Evolutionary conservation across 805 yeast genomes (phyloP), one percentile per base, ranked within the genome.

Genomic region (Komagataella pastoris): DNA sequence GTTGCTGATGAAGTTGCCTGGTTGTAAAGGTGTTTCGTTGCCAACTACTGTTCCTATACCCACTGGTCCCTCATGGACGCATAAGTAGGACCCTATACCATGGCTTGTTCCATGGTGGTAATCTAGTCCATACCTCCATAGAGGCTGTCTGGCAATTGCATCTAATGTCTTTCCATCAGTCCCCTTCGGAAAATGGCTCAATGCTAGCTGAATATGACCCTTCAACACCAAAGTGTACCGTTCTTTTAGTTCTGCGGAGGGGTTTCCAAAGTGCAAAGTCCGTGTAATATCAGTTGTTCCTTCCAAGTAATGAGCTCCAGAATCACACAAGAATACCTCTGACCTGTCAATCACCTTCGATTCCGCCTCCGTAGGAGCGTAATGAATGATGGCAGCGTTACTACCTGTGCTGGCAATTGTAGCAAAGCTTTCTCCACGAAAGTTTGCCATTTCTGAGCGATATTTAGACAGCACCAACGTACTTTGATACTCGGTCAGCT

Each of bases 1-100:
- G 67, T 90, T 90, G 50, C 95, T 83, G 46, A 88, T 69, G 21
- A 90, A 75, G 58, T 83, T 87, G 4, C 97, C 97, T 12, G 72
- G 71, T 51, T 73, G 66, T 49, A 77, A 64, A 5, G 88, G 80
- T 47, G 74, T 59, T 74, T 72, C 61, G 65, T 70, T 45, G 6
- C 47, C 21, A 10, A 30, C 40, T n/a, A 21, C 3, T 7, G 49
- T 46, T 1, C 83, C 80, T 57, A 79, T 76, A n/a, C 82, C 81
- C 54, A 78, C 73, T 19, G 84, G 85, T 19, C 81, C 80, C 54
- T 80, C 83, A 57, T 80, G 85, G 47, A 80, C 84, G 57, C 77
- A 76, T 51, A 80, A 74, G 59, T 67, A 80, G 1, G 81, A 65
- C n/a, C 82, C 84, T 51, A 80, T 71, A 2, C 85, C 85, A 62